Evolutionary conservation across 1,284 basidiomycete genomes (phyloP).

Genomic region (Puccinia coronata): DNA sequence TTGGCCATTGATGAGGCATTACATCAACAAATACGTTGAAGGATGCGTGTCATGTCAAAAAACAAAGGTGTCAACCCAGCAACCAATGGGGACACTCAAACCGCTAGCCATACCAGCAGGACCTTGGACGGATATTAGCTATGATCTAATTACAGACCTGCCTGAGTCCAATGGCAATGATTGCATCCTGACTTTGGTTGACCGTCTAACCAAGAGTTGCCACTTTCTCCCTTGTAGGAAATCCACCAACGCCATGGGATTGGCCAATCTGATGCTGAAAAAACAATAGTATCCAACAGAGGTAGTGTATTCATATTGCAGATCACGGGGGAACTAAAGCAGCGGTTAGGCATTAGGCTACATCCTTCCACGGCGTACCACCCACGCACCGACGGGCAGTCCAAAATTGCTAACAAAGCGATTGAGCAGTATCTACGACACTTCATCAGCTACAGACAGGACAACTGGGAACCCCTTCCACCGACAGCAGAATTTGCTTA

Average conservation of each 20-base stretch:
- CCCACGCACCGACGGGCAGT: conserved; percentile 17
- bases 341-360: background rate
- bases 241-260: too few relatives aligned
- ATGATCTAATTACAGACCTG: conserved; percentile 63
- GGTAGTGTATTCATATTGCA: conserved; percentile 9
- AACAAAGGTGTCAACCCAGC: background rate
- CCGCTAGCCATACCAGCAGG: conserved; percentile 56
- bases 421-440: conserved; percentile 50
- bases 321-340: background rate
- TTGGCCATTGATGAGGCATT: background rate
- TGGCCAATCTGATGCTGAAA: background rate
- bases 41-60: background rate
- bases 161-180: conserved; percentile 59
- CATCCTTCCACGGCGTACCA: conserved; percentile 7
- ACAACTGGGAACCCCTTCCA: conserved; percentile 53
- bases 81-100: conserved; percentile 58
- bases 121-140: conserved; percentile 61
- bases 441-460: conserved; percentile 50
- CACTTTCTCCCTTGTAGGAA: background rate
- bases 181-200: conserved; percentile 57
- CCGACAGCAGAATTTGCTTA: conserved; percentile 56
- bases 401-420: conserved; percentile 13
- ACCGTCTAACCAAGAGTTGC: background rate
- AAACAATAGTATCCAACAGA: conserved; percentile 4
- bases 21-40: background rate